Percentiles rank a stretch among this genome's conserved stretches.
phyloP scores from a whole-genome alignment of 2,329 filamentous ascomycete species.

The Septoria petroselini region DNA sequence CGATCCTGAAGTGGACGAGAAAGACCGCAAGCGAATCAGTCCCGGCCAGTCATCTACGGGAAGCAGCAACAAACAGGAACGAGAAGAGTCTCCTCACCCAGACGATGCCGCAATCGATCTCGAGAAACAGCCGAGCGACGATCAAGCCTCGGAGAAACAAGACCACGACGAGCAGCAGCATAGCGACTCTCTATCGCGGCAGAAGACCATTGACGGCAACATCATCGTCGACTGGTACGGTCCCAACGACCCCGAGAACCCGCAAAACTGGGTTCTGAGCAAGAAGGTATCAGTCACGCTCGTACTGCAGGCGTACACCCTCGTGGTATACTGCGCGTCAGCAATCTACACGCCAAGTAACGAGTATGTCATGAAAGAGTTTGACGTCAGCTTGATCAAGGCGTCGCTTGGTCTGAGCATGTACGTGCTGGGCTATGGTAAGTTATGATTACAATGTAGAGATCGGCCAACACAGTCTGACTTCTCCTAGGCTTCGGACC shows the following conservation, averaged over 20 bases:
- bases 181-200: slow-evolving; percentile 45
- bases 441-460: no score
- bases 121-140: slow-evolving; percentile 22
- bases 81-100: no score
- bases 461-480: slow-evolving; percentile 39
- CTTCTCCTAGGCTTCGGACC: slow-evolving; percentile 39
- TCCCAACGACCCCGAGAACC: slow-evolving; percentile 36
- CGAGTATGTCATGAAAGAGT: slow-evolving; percentile 52
- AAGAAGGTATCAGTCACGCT: slow-evolving; percentile 38
- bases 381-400: slow-evolving; percentile 50
- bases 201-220: slow-evolving; percentile 50
- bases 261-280: slow-evolving; percentile 33
- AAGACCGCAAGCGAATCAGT: background rate
- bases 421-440: no score
- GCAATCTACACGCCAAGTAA: slow-evolving; percentile 51
- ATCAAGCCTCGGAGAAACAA: no score
- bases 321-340: slow-evolving; percentile 55
- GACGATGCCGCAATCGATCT: background rate
- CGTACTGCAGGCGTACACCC: slow-evolving; percentile 54
- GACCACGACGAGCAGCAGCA: slow-evolving; percentile 29
- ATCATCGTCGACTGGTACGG: slow-evolving; percentile 52
- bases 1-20: slow-evolving; percentile 19
- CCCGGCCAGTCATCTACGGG: background rate
- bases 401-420: background rate
- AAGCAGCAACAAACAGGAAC: no score